Percentiles rank a stretch among this genome's conserved stretches.
These are phyloP conservation scores for Kwoniella sp. DNA, from an alignment of 768 basidiomycete genomes.

Conservation along the genomic window DNA sequence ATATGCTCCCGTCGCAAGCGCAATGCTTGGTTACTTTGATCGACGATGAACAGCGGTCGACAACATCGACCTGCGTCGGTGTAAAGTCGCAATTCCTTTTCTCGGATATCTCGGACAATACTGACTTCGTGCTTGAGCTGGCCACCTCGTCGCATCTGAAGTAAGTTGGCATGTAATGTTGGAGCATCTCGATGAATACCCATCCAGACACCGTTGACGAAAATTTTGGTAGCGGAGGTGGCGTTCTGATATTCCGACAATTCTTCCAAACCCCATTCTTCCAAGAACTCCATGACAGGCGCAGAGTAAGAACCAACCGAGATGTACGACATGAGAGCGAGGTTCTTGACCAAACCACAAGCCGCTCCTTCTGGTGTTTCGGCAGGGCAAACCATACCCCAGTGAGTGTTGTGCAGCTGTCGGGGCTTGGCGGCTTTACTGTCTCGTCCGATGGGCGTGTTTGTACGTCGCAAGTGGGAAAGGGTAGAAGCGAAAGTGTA, in stretches of 20 bases:
- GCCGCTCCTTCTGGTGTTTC: slow-evolving; percentile 99
- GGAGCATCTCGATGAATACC: slow-evolving; percentile 95
- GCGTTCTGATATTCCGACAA: slow-evolving; percentile 86
- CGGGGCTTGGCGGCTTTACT: slow-evolving; percentile 99
- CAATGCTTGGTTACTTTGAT: slow-evolving; percentile 76
- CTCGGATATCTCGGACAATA: slow-evolving; percentile 95
- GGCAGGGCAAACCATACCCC: slow-evolving; percentile 99
- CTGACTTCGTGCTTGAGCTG: slow-evolving; percentile 96
- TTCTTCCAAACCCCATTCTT: slow-evolving; percentile 96
- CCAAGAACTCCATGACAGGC: slow-evolving; percentile 95
- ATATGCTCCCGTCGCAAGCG: slow-evolving; percentile 81
- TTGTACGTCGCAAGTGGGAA: slow-evolving; percentile 95
- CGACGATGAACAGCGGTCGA: slow-evolving; percentile 92
- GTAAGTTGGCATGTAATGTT: slow-evolving; percentile 87
- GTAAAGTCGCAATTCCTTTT: slow-evolving; percentile 88
- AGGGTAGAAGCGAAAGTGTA: slow-evolving; percentile 98
- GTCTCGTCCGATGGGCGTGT: slow-evolving; percentile 95
- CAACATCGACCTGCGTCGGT: slow-evolving; percentile 97
- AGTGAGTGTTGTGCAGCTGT: slow-evolving; percentile 97
- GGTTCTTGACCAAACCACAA: slow-evolving; percentile 97
- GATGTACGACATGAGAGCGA: slow-evolving; percentile 95
- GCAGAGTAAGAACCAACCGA: slow-evolving; percentile 95
- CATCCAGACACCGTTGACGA: slow-evolving; percentile 99
- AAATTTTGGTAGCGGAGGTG: slow-evolving; percentile 85
- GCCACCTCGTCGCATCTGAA: slow-evolving; percentile 86